Base-by-base conservation (phyloP, 257 asterid species). In the Scutellaria baicalensis region DNA sequence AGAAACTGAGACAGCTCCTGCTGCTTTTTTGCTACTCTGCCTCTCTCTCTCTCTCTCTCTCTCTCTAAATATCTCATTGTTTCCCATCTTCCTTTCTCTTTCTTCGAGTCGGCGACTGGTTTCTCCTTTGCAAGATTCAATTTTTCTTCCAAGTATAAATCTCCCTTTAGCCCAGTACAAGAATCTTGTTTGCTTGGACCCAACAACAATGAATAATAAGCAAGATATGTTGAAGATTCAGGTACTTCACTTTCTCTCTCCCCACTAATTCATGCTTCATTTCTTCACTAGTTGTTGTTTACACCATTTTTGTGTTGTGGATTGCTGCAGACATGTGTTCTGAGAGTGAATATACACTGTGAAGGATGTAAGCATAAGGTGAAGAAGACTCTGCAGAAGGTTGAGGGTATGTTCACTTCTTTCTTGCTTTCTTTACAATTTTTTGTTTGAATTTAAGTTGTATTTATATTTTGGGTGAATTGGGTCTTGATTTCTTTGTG, bases 321-420 rank as follows among this genome's bases (percentile, higher is more conserved):
- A 38, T 40, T 5, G 9, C 39, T 78, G 84, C 85, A 85, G 95
- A 77, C 86, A 6, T 77, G 88, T 82, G 85, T 59, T 75, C 81
- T 88, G 21, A 82, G 81, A 68, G 95, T 88, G 75, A 72, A 76
- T 44, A 80, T 88, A 76, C 89, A 88, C 80, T 88, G 95, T 70
- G 92, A 85, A 20, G 95, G 95, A 5, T 88, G 95, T 72, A 78
- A 74, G 74, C 81, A 85, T 14, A 88, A 88, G 78, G 83, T 85
- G 70, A 81, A 74, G 17, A 85, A 85, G 84, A 80, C 59, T 78
- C 67, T 88, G 65, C 83, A 75, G 81, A 85, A 88, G 71, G 78
- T 84, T 75, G 83, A 88, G 36, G 95, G 95, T 88, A 35, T 57
- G 77, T 64, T 36, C 23, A 14, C 27, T 4, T 5, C 23, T 17